Conservation (phyloP, 2,329 filamentous ascomycete genomes). For the Alternaria gansuensis region DNA sequence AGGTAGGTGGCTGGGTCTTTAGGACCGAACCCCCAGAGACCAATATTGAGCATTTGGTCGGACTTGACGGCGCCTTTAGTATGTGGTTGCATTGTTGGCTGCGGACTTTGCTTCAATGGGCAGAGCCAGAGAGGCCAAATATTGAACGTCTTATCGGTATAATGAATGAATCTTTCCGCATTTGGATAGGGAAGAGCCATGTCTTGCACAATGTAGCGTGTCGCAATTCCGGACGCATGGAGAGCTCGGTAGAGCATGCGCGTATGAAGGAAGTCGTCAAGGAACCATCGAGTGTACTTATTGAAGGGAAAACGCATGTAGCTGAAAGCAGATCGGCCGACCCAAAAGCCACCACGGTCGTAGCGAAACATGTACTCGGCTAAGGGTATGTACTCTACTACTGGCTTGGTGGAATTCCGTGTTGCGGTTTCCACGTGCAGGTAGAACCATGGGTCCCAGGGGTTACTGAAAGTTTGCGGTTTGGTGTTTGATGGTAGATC, state of each 20-base stretch:
- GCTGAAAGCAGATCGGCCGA: constrained; percentile 67
- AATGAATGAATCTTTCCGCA: constrained; percentile 57
- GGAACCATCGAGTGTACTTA: constrained; percentile 66
- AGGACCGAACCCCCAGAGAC: constrained; percentile 79
- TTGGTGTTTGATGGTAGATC: constrained; percentile 41
- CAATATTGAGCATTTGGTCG: constrained; percentile 63
- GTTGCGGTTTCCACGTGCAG: constrained; percentile 57
- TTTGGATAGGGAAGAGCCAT: constrained; percentile 60
- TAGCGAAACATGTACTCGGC: constrained; percentile 76
- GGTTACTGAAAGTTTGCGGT: constrained; percentile 53
- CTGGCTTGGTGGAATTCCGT: constrained; percentile 42
- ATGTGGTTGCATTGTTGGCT: constrained; percentile 49
- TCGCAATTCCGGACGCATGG: constrained; percentile 68
- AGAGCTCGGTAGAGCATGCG: constrained; percentile 72
- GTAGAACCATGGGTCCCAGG: constrained; percentile 63
- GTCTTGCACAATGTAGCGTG: constrained; percentile 72
- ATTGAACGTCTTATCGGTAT: constrained; percentile 51
- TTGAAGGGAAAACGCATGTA: constrained; percentile 74
- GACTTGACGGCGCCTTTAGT: constrained; percentile 40
- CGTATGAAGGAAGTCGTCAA: constrained; percentile 70
- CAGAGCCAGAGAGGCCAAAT: constrained; percentile 62
- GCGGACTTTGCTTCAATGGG: constrained; percentile 52
- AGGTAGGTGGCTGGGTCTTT: constrained; percentile 57
- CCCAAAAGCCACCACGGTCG: constrained; percentile 75
- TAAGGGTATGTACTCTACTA: constrained; percentile 67